These are phyloP conservation scores for Monosporascus sp. DNA, from an alignment of 2,329 filamentous ascomycete genomes.

Conservation along the genomic window DNA sequence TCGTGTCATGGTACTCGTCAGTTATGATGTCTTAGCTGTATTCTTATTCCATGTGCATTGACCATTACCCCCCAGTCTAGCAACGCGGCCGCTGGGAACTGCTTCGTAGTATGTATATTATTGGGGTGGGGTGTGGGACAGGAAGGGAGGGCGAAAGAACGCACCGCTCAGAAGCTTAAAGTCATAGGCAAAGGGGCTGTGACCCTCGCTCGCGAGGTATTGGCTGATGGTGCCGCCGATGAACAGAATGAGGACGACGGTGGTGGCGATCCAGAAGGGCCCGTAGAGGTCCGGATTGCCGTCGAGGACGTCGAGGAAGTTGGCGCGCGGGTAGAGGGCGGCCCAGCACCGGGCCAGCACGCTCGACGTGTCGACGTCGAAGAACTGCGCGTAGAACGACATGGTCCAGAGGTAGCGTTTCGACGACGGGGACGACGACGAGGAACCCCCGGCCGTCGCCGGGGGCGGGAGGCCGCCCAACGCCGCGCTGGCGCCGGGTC, in stretches of 20 bases:
- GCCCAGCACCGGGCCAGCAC: constrained; percentile 83
- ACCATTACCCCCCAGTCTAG: no score
- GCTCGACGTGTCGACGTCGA: constrained; percentile 92
- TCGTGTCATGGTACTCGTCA: no score
- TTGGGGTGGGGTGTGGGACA: neutral
- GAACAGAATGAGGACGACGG: constrained; percentile 92
- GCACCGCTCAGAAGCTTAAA: constrained; percentile 80
- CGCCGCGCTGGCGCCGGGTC: constrained; percentile 35
- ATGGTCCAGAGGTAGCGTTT: constrained; percentile 93
- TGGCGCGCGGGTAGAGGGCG: constrained; percentile 82
- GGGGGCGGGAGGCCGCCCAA: constrained; percentile 49
- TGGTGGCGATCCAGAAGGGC: constrained; percentile 98
- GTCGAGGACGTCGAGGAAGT: constrained; percentile 95
- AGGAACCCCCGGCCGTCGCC: constrained; percentile 38
- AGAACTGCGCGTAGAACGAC: constrained; percentile 94
- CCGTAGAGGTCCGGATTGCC: constrained; percentile 96
- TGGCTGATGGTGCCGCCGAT: constrained; percentile 91
- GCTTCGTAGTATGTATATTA: constrained; percentile 1
- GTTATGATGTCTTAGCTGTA: no score
- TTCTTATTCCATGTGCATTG: no score
- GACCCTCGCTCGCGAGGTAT: constrained; percentile 67
- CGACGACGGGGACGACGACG: constrained; percentile 27
- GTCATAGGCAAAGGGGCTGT: constrained; percentile 80
- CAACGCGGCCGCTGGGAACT: no score
- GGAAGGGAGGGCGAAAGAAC: constrained; percentile 16